phyloP scores from a whole-genome alignment of 2,329 filamentous ascomycete genomes.

The Talaromyces marneffei region DNA sequence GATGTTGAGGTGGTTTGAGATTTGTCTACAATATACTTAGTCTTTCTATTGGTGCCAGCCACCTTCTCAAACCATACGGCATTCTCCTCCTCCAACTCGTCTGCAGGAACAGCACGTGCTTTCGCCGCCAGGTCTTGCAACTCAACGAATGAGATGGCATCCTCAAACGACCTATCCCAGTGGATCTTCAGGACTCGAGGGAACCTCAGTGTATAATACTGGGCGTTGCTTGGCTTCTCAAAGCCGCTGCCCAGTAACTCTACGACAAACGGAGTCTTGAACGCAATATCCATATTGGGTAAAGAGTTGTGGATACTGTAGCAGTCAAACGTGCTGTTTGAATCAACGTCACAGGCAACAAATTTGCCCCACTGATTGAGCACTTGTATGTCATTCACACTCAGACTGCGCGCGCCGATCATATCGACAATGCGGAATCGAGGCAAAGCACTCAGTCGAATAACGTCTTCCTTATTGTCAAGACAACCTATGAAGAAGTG shows the following conservation, averaged over 20 bases:
- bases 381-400: constrained; percentile 45
- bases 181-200: constrained; percentile 72
- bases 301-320: constrained; percentile 40
- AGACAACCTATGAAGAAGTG: constrained; percentile 76
- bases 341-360: constrained; percentile 34
- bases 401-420: constrained; percentile 48
- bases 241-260: constrained; percentile 78
- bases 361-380: constrained; percentile 48
- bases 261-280: constrained; percentile 67
- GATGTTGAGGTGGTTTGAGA: constrained; percentile 23
- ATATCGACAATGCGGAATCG: constrained; percentile 62
- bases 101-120: constrained; percentile 46
- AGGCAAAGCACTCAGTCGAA: constrained; percentile 47
- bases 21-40: constrained; percentile 22
- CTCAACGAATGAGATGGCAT: constrained; percentile 63
- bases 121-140: constrained; percentile 61
- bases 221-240: constrained; percentile 62
- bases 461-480: constrained; percentile 58
- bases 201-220: constrained; percentile 71
- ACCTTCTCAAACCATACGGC: constrained; percentile 56
- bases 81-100: constrained; percentile 57
- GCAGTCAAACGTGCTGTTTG: constrained; percentile 38
- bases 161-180: constrained; percentile 63
- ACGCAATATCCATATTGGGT: constrained; percentile 44
- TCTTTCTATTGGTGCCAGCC: constrained; percentile 45